These are phyloP conservation scores for Sporisorium reilianum DNA, from an alignment of 1,284 basidiomycete genomes.

Conservation along the genomic window DNA sequence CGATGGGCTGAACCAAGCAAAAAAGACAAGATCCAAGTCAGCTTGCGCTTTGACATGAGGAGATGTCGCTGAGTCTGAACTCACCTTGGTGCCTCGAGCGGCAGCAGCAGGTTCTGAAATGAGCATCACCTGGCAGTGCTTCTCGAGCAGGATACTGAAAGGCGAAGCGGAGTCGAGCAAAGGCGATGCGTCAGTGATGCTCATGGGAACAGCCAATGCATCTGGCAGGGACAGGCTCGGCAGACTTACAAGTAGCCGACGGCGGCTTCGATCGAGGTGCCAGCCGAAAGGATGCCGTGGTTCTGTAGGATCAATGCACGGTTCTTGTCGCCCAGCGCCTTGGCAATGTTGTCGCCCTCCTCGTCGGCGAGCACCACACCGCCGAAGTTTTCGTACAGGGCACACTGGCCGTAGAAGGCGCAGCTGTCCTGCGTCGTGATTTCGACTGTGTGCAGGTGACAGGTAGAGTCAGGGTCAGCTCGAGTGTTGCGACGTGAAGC, in stretches of 20 bases:
- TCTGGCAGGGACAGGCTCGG: no score
- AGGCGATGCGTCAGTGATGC: background rate
- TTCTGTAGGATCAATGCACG: conserved; percentile 73
- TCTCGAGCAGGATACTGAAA: conserved; percentile 69
- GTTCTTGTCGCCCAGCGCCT: conserved; percentile 73
- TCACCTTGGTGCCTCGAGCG: conserved; percentile 40
- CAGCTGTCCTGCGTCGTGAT: conserved; percentile 70
- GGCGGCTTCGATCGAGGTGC: conserved; percentile 71
- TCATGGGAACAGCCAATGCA: no score
- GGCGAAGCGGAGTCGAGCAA: background rate
- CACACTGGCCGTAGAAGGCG: conserved; percentile 67
- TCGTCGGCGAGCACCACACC: conserved; percentile 76
- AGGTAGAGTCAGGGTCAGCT: background rate
- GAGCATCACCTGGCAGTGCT: conserved; percentile 74
- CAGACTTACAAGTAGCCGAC: conserved; percentile 67
- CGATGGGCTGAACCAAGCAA: conserved; percentile 27
- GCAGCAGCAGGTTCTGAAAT: conserved; percentile 72
- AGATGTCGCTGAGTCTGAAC: background rate
- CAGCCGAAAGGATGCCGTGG: conserved; percentile 74
- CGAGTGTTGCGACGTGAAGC: background rate
- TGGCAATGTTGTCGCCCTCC: conserved; percentile 75
- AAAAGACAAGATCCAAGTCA: background rate
- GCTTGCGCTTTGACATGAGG: background rate
- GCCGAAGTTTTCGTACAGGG: conserved; percentile 71
- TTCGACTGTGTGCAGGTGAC: conserved; percentile 70